phyloP scores from a whole-genome alignment of 2,329 filamentous ascomycete genomes.

The Colletotrichum lini region DNA sequence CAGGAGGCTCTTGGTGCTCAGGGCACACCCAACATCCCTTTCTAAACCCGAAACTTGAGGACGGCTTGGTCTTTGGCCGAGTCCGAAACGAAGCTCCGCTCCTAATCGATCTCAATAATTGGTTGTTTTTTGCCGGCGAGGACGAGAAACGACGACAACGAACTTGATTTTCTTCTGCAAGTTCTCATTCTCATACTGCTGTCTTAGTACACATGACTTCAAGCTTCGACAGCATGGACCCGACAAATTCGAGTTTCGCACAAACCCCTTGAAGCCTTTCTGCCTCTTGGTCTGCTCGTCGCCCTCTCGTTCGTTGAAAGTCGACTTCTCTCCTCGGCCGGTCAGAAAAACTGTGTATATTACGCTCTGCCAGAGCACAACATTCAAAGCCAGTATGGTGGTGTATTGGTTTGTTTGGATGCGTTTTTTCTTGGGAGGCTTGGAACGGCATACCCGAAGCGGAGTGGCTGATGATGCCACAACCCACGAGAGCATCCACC shows the following conservation, averaged over 20 bases:
- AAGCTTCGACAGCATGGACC: conserved; percentile 37
- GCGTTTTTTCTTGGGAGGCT: conserved; percentile 35
- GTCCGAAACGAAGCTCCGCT: conserved; percentile 45
- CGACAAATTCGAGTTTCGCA: conserved; percentile 13
- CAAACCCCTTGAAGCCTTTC: conserved; percentile 10
- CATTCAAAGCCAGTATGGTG: conserved; percentile 31
- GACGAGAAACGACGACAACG: conserved; percentile 37
- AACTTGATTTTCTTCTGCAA: conserved; percentile 34
- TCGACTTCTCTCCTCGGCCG: conserved; percentile 34
- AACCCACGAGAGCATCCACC: conserved; percentile 26
- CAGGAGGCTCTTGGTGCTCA: conserved; percentile 74
- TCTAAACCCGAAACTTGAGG: conserved; percentile 61
- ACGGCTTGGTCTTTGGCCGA: conserved; percentile 27
- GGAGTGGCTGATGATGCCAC: conserved; percentile 29
- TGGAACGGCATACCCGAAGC: conserved; percentile 34
- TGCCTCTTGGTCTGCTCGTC: conserved; percentile 22
- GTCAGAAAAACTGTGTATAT: conserved; percentile 41
- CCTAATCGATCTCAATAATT: conserved; percentile 43
- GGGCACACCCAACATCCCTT: conserved; percentile 73
- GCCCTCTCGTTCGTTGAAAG: conserved; percentile 31
- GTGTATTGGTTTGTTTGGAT: conserved; percentile 38
- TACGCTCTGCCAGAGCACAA: conserved; percentile 40
- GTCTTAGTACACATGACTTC: conserved; percentile 43
- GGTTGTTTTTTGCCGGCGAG: conserved; percentile 36
- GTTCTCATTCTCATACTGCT: conserved; percentile 40